A percentile compares a stretch with the other conserved stretches of the same genome.
Evolutionary conservation across 2,329 filamentous ascomycete species (phyloP).

Genomic region (Trichoderma semiorbis): DNA sequence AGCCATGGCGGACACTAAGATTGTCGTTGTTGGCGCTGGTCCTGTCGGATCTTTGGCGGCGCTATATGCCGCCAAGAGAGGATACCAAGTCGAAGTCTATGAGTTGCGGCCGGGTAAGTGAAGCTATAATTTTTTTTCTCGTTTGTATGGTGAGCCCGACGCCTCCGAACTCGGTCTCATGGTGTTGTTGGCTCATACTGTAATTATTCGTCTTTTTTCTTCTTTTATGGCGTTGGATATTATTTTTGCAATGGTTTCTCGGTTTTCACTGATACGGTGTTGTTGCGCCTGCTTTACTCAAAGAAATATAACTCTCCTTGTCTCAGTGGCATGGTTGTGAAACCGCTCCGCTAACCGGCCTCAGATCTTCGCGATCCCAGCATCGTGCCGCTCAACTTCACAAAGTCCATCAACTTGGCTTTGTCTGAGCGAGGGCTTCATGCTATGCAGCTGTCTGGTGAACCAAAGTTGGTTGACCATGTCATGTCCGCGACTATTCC

Average conservation of each 20-base stretch:
- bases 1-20: constrained; percentile 55
- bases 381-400: constrained; percentile 87
- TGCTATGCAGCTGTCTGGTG: constrained; percentile 70
- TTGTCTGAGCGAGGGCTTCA: constrained; percentile 92
- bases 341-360: constrained; percentile 5
- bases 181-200: neutral
- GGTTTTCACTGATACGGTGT: neutral
- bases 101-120: constrained; percentile 82
- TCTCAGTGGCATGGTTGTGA: neutral
- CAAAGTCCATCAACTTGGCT: constrained; percentile 96
- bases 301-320: neutral
- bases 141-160: constrained; percentile 1
- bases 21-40: constrained; percentile 84
- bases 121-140: constrained; percentile 12
- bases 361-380: constrained; percentile 83
- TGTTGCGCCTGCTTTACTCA: neutral
- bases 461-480: constrained; percentile 64
- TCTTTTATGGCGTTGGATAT: neutral
- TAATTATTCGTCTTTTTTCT: neutral
- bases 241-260: neutral
- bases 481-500: constrained; percentile 79
- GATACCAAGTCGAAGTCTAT: constrained; percentile 88
- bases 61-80: constrained; percentile 84
- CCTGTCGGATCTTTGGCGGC: constrained; percentile 91
- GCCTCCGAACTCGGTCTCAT: constrained; percentile 5